Evolutionary conservation across 2,329 filamentous ascomycete genomes (phyloP), one percentile per base, ranked within the genome.

Genomic region (Cladosporium sp.): DNA sequence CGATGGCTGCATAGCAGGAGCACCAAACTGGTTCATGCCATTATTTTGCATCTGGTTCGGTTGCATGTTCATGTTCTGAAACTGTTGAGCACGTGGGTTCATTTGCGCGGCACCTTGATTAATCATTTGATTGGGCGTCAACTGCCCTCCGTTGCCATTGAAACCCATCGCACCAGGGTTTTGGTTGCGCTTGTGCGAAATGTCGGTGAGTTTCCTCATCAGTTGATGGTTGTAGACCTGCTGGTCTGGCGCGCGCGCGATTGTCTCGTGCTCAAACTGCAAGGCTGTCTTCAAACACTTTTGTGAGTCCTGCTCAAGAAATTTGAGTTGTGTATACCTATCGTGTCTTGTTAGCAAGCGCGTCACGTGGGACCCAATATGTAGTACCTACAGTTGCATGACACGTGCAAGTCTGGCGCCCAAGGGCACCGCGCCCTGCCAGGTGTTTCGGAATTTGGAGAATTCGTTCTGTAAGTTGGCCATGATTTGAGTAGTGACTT

Each of bases 21-120:
- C 61, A 22, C 24, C 44, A 39, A 56, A 47, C 57, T 64, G 68
- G 54, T 56, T 60, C 61, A 64, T 62, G 53, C 62, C 63, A 42
- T 58, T 58, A 47, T 61, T 59, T 22, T 34, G 25, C 48, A 59
- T 42, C 9, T 57, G 58, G 8, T 37, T 54, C 17, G 51, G 36
- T 25, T 44, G 55, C 56, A 66, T 61, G 36, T 73, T 71, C 44
- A 82, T 77, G 47, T 61, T 60, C 24, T 54, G 54, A 22, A 37
- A 42, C 51, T 61, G 61, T 54, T 59, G 51, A 37, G 37, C 36
- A 32, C 39, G 51, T 57, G 60, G 50, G 51, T 60, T 48, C 55
- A 58, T 56, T 51, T 61, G 40, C 58, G 56, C 44, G 25, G 34
- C 39, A 42, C 20, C 19, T 24, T 44, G 35, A 22, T 57, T 57